These are phyloP conservation scores for Coemansia sp. DNA, from an alignment of 192 early-diverging fungal genomes.

Conservation along the genomic window DNA sequence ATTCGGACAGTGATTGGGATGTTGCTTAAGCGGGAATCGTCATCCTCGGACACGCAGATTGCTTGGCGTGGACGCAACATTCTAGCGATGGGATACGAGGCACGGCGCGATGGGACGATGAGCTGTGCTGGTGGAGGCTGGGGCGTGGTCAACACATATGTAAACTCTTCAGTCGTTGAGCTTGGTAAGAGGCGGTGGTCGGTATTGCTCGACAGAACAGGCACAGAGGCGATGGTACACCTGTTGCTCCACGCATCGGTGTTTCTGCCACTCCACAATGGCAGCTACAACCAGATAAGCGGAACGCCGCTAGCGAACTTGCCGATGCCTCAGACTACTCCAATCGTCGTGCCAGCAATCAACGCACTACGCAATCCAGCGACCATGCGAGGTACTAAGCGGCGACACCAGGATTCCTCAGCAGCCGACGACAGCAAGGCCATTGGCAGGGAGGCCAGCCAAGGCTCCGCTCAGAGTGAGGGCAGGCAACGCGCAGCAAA, in stretches of 20 bases:
- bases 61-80: slow-evolving; percentile 21
- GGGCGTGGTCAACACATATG: slow-evolving; percentile 22
- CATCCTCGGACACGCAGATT: neutral
- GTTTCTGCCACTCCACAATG: slow-evolving; percentile 38
- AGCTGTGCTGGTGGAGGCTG: slow-evolving; percentile 32
- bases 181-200: slow-evolving; percentile 31
- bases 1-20: slow-evolving; percentile 25
- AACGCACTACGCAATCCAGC: neutral
- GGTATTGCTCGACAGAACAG: slow-evolving; percentile 28
- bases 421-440: neutral
- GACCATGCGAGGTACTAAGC: slow-evolving; percentile 5
- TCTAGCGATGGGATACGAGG: slow-evolving; percentile 34
- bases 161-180: slow-evolving; percentile 50
- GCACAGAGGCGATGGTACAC: slow-evolving; percentile 34
- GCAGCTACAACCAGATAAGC: slow-evolving; percentile 40
- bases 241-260: slow-evolving; percentile 34
- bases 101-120: slow-evolving; percentile 22
- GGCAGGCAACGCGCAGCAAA: neutral
- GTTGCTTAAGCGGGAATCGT: slow-evolving; percentile 19
- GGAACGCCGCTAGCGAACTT: slow-evolving; percentile 25
- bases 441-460: neutral
- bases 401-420: slow-evolving; percentile 4
- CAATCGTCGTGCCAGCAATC: slow-evolving; percentile 12
- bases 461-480: neutral
- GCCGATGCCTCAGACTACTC: slow-evolving; percentile 8